These are phyloP conservation scores for Chimonanthus salicifolius DNA, from an alignment of 164 flowering plant genomes.

Conservation along the genomic window DNA sequence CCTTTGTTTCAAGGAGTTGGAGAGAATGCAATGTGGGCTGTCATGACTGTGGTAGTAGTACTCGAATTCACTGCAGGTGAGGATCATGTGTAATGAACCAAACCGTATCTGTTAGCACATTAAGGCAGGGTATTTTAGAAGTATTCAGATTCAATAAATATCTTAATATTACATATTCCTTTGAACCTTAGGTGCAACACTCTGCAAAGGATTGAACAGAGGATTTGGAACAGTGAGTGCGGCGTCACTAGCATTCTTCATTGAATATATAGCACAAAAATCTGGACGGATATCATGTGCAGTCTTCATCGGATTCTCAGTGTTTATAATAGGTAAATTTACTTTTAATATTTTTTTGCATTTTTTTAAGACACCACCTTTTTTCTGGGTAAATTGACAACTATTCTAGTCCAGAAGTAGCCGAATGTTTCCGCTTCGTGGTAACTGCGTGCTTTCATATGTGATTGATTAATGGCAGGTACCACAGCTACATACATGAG, in stretches of 20 bases:
- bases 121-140: background rate
- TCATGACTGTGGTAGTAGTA: constrained; percentile 94
- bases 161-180: background rate
- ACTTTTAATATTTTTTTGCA: too few species aligned
- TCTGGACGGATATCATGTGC: constrained; percentile 50
- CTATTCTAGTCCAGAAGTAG: too few species aligned
- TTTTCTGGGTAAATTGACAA: too few species aligned
- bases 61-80: constrained; percentile 93
- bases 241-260: constrained; percentile 66
- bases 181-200: constrained; percentile 60
- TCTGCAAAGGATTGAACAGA: constrained; percentile 85
- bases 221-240: constrained; percentile 83
- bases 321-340: constrained; percentile 60
- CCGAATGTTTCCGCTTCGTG: too few species aligned
- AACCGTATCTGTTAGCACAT: too few species aligned
- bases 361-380: too few species aligned
- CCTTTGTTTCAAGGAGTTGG: constrained; percentile 76
- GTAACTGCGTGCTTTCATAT: background rate
- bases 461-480: constrained; percentile 14
- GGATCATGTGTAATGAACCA: background rate
- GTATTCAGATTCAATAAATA: background rate
- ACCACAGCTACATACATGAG: constrained; percentile 54
- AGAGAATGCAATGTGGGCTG: constrained; percentile 88
- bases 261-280: constrained; percentile 55
- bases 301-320: constrained; percentile 60